Conservation (phyloP, 129 eudicot genomes). For the Lactuca saligna region DNA sequence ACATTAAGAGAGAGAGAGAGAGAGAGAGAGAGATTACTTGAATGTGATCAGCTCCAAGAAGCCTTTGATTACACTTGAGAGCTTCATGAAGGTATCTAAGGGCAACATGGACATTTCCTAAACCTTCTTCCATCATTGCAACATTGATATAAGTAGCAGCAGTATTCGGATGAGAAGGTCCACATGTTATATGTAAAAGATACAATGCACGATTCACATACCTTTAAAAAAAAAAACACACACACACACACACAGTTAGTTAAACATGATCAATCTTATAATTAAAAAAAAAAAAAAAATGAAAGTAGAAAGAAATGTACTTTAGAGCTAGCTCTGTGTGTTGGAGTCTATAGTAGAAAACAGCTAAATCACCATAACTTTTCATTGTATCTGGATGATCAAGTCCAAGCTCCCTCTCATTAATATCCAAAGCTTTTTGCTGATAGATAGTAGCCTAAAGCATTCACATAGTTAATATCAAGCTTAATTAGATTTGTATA, state of each 20-base stretch:
- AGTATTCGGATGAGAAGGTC: conserved; percentile 98
- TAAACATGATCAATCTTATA: too few species aligned
- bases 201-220: conserved; percentile 95
- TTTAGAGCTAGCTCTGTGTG: conserved; percentile 97
- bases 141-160: conserved; percentile 97
- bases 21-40: conserved; percentile 52
- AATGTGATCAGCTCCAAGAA: conserved; percentile 98
- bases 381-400: conserved; percentile 99
- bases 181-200: conserved; percentile 95
- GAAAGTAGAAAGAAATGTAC: conserved; percentile 41
- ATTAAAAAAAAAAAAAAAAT: background rate
- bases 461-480: too few species aligned
- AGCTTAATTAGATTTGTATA: too few species aligned
- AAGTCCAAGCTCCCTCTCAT: conserved; percentile 97
- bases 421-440: conserved; percentile 96
- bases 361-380: conserved; percentile 97
- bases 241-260: too few species aligned
- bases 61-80: conserved; percentile 91
- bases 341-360: conserved; percentile 94
- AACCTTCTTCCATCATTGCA: conserved; percentile 99
- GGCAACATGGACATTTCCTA: conserved; percentile 96
- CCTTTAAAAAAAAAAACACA: conserved; percentile 38
- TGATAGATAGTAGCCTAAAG: conserved; percentile 92
- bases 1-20: background rate
- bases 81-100: conserved; percentile 98